Evolutionary conservation across 2,329 filamentous ascomycete species (phyloP), one percentile per base, ranked within the genome.

Genomic region (Helotiales sp.): DNA sequence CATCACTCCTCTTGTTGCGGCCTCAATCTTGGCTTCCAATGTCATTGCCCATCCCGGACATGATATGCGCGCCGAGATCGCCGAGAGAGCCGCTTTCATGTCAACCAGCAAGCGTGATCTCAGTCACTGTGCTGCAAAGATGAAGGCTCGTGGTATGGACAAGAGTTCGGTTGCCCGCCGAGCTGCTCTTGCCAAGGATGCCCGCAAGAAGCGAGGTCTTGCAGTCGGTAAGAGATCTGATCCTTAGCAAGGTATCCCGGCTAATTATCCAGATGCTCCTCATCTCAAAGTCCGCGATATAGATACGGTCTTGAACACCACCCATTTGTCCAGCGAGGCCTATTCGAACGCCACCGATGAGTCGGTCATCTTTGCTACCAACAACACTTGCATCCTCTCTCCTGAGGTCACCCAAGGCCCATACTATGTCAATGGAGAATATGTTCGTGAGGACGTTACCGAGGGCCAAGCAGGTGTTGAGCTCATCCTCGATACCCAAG

Each of bases 341-440:
- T 77, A 73, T 62, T 71, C 68, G 22, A 40, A 62, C 4, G 60
- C 67, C 52, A 77, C 75, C 13, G 66, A 71, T 17, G 65, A 69
- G 9, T 60, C 66, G 40, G 72, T 62, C 57, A 68, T 80, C 27
- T 80, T 80, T 56, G 69, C 72, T 1, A 71, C 70, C 55, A 75
- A 77, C 65, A 73, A 70, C 42, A 76, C 76, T 17, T 83, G 80
- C 60, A 70, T 81, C 25, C 71, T 83, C 27, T 77, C 74, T n/a
- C 79, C 80, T 0, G 80, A 83, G 66, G 76, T 77, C 19, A 82
- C 76, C 2, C 73, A 81, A 66, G 81, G 81, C 0, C 81, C 81
- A 19, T 84, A 82, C 72, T 84, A 69, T 47, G 72, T 76, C 30
- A 65, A 66, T 8, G 73, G 74, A 12, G 74, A 76, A 54, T 65